phyloP scores from a whole-genome alignment of 257 asterid species.

The Solanum chaucha region DNA sequence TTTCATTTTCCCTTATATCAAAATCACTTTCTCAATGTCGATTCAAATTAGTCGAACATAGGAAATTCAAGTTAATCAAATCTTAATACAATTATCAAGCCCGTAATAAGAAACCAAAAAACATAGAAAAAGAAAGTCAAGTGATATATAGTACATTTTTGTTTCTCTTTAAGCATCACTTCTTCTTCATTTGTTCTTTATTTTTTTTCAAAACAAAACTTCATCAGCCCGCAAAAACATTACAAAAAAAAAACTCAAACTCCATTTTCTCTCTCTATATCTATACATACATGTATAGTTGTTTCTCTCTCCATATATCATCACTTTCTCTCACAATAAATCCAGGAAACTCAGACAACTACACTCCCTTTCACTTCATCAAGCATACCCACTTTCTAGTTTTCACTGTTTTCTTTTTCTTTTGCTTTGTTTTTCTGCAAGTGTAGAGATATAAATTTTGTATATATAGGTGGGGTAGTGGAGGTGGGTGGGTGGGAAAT shows the following conservation, averaged over 20 bases:
- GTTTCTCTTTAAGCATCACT: not conserved
- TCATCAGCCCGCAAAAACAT: not conserved
- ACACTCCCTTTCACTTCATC: not conserved
- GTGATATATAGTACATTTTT: not conserved
- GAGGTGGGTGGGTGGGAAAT: not conserved
- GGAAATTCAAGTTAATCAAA: rapidly evolving
- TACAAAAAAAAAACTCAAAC: not conserved
- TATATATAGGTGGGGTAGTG: not conserved
- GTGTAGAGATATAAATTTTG: not conserved
- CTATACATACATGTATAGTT: not conserved
- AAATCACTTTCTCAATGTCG: not conserved
- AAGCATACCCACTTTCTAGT: not conserved
- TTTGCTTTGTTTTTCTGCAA: not conserved
- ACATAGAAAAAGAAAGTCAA: not conserved
- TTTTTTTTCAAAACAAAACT: too few species aligned
- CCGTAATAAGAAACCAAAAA: not conserved
- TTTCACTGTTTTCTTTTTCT: not conserved
- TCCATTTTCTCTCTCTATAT: not conserved
- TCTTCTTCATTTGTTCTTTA: not conserved
- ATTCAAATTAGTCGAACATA: not conserved
- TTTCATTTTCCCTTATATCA: not conserved
- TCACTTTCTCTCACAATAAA: not conserved
- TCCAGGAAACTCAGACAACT: not conserved
- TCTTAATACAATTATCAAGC: not conserved
- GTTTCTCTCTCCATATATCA: not conserved